Percentiles rank a stretch among this genome's conserved stretches.
phyloP scores from a whole-genome alignment of 306 rosid genomes.

The Lithocarpus polystachyus region DNA sequence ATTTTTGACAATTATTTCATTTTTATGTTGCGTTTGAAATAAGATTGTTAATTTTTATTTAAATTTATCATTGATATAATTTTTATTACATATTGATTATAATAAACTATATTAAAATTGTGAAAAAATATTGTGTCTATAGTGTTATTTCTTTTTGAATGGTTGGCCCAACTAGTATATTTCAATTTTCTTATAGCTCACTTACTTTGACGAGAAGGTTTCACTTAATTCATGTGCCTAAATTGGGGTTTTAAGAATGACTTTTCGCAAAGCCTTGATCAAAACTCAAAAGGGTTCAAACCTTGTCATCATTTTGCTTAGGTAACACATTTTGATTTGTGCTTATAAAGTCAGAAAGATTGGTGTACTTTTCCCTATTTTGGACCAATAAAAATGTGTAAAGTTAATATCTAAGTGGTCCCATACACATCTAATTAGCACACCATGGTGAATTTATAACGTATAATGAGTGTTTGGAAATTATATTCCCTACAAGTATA shows the following conservation, averaged over 20 bases:
- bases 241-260: neutral
- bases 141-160: neutral
- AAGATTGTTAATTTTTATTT: too few relatives aligned
- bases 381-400: conserved; percentile 10
- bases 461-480: too few relatives aligned
- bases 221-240: conserved; percentile 13
- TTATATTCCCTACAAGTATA: too few relatives aligned
- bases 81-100: neutral
- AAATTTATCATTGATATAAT: too few relatives aligned
- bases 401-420: conserved; percentile 8
- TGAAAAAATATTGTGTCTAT: too few relatives aligned
- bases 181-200: neutral
- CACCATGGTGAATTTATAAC: too few relatives aligned
- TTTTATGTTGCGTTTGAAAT: too few relatives aligned
- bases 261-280: conserved; percentile 16
- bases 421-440: neutral
- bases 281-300: neutral
- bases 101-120: neutral
- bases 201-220: conserved; percentile 36
- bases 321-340: neutral
- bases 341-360: neutral
- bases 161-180: neutral
- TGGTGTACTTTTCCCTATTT: conserved; percentile 4
- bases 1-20: too few relatives aligned
- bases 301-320: conserved; percentile 14